Evolutionary conservation across 495 filamentous ascomycete genomes (phyloP), one percentile per base, ranked within the genome.

Genomic region (Podospora pseudocomata): DNA sequence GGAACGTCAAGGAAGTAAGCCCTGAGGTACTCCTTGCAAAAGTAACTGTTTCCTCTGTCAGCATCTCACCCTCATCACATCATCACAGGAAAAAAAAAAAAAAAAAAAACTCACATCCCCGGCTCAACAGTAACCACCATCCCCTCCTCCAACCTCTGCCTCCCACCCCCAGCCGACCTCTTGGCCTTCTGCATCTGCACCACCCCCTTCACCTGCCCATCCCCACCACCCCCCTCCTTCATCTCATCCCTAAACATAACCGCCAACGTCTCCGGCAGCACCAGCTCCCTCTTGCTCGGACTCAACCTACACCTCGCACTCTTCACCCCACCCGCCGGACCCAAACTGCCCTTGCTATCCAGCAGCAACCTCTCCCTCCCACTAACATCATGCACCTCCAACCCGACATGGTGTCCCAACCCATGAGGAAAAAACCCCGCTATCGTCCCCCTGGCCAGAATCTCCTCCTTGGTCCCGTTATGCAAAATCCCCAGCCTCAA

Each of bases 391-490:
- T 98, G 94, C 54, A 92, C 90, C 76, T 98, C 94, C 18, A 98
- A 83, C 0, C 94, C 94, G 44, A 97, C 81, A 76, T 97, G 92
- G 76, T 98, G 93, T 13, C 92, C 92, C 16, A 94, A 82, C 2
- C 94, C 94, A 77, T 98, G 94, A 2, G 94, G 94, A 79, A 96
- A 96, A 80, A 97, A 98, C 0, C 91, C 89, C 28, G 85, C 82
- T 3, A 87, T 87, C 23, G 88, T 92, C 34, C 93, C 90, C 2
- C 86, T 85, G 53, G 80, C 70, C 60, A 86, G 83, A 67, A 96
- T 88, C 67, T 93, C 92, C 2, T 84, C 80, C 5, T 80, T 81
- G 0, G 79, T 84, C 4, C 88, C 90, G 56, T 83, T 81, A 44
- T 79, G 76, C 3, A 89, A 70, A 55, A 98, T 84, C 13, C 91